Conservation (phyloP, 768 basidiomycete genomes). For the Mycena amicta region DNA sequence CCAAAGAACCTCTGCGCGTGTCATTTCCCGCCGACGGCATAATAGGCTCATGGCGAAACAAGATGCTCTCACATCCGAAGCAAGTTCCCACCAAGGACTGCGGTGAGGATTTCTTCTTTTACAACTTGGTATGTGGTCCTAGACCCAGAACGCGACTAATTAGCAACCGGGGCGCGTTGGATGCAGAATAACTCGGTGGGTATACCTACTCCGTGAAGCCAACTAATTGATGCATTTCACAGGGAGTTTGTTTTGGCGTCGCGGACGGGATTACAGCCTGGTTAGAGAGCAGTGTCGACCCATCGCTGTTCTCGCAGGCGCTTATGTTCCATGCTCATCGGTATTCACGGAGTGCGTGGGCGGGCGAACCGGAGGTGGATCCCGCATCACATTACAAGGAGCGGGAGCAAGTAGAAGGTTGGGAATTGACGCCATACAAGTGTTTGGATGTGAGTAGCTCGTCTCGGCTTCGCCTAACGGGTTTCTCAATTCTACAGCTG, state of each 20-base stretch:
- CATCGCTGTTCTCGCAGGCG: slow-evolving; percentile 68
- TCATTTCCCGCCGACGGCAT: slow-evolving; percentile 21
- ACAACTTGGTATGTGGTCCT: slow-evolving; percentile 17
- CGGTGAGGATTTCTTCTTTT: slow-evolving; percentile 21
- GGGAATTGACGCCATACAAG: slow-evolving; percentile 45
- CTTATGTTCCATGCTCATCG: slow-evolving; percentile 62
- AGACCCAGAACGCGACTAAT: slow-evolving; percentile 1
- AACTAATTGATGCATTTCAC: not conserved
- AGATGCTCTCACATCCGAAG: slow-evolving; percentile 16
- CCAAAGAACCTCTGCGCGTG: slow-evolving; percentile 11
- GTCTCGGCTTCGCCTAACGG: slow-evolving; percentile 8
- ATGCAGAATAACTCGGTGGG: slow-evolving; percentile 22
- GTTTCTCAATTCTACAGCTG: slow-evolving; percentile 9
- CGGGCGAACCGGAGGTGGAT: slow-evolving; percentile 59
- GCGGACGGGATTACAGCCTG: slow-evolving; percentile 76
- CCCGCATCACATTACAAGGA: slow-evolving; percentile 51
- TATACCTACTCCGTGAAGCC: not conserved
- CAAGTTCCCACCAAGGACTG: slow-evolving; percentile 10
- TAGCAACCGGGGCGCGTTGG: not conserved
- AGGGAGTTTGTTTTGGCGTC: slow-evolving; percentile 61
- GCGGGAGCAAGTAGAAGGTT: slow-evolving; percentile 44
- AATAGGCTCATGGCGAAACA: slow-evolving; percentile 20
- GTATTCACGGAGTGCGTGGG: slow-evolving; percentile 52
- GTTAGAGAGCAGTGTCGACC: slow-evolving; percentile 64
- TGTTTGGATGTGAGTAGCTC: slow-evolving; percentile 33